phyloP scores from a whole-genome alignment of 441 rosid genomes.

The Pelargonium cotyledonis region DNA sequence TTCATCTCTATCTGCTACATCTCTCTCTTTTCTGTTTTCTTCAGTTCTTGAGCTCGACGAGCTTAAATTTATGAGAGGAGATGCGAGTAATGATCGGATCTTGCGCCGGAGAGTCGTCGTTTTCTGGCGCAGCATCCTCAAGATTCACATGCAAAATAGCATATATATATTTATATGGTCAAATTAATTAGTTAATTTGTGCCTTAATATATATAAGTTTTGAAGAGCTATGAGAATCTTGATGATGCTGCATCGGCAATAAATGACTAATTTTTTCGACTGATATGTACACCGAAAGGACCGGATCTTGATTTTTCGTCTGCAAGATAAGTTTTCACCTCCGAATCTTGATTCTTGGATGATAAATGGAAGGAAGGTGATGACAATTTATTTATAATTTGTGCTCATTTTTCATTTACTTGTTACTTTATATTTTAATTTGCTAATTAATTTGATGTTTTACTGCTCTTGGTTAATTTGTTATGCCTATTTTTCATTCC shows the following conservation, averaged over 20 bases:
- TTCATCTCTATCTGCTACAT: too few species aligned
- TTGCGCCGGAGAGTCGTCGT: slow-evolving; percentile 33
- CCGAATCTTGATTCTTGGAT: too few species aligned
- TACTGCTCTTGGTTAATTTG: too few species aligned
- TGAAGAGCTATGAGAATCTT: slow-evolving; percentile 66
- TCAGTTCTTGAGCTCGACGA: background rate
- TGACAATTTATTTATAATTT: too few species aligned
- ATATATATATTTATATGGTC: background rate
- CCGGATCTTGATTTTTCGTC: background rate
- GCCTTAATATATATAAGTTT: background rate
- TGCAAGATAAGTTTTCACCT: too few species aligned
- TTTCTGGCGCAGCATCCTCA: slow-evolving; percentile 81
- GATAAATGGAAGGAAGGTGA: too few species aligned
- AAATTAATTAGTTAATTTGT: background rate
- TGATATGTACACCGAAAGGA: background rate
- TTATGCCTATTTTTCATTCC: too few species aligned
- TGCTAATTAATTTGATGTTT: too few species aligned
- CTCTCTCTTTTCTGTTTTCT: background rate
- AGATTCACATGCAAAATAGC: slow-evolving; percentile 63
- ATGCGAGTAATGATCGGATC: too few species aligned
- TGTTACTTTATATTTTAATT: too few species aligned
- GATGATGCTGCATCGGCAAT: slow-evolving; percentile 99
- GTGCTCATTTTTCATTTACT: too few species aligned
- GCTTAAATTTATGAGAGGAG: background rate
- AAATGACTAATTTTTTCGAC: slow-evolving; percentile 30